A percentile compares a stretch with the other conserved stretches of the same genome.
Conservation (phyloP, 192 early-diverging fungal genomes). For the Chytriomyces hyalinus region DNA sequence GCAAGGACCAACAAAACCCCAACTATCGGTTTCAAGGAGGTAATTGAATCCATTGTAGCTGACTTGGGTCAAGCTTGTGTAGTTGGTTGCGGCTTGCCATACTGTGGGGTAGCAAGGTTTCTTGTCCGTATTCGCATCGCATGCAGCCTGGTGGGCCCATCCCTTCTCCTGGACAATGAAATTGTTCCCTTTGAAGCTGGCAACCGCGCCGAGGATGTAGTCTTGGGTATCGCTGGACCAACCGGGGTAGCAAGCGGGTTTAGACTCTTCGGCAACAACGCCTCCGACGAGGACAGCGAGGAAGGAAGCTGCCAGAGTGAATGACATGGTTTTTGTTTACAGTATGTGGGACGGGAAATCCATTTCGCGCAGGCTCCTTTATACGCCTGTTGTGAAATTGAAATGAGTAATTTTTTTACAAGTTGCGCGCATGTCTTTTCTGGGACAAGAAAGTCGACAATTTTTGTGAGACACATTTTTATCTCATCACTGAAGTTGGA, state of each 20-base stretch:
- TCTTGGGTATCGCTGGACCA: conserved; percentile 4
- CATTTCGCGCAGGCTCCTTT: no score
- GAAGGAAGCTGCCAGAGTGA: no score
- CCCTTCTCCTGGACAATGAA: background rate
- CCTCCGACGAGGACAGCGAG: no score
- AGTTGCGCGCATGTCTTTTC: no score
- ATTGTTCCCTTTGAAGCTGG: background rate
- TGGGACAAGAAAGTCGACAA: no score
- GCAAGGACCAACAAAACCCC: background rate
- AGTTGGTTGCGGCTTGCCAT: background rate
- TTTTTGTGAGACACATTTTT: no score
- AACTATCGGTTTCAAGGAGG: background rate
- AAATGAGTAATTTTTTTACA: no score
- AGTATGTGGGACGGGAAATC: no score
- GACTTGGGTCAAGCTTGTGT: background rate
- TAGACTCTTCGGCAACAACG: no score
- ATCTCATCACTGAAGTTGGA: no score
- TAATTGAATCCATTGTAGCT: background rate
- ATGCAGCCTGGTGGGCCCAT: background rate
- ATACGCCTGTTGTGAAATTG: no score
- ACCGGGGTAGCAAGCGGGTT: background rate
- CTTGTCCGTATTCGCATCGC: background rate
- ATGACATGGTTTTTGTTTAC: no score
- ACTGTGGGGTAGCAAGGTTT: background rate
- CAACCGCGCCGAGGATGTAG: background rate